Evolutionary conservation across 495 filamentous ascomycete species (phyloP), one percentile per base, ranked within the genome.

Genomic region (Cairneyella variabilis): DNA sequence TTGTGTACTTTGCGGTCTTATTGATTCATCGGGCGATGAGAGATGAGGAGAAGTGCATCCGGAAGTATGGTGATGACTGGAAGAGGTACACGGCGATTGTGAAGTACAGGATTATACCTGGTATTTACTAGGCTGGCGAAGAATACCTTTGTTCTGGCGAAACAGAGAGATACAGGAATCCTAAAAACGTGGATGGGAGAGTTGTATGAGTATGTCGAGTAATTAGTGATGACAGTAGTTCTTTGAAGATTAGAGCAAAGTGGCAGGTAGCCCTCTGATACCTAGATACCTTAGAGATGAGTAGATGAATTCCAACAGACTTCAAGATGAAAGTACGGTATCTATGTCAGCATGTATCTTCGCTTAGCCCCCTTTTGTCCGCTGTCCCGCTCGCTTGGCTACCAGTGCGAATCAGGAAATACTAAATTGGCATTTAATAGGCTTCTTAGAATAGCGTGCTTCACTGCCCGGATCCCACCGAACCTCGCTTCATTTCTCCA

Each of bases 41-140:
- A 59, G 93, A 97, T 62, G 93, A 97, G 58, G 85, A 89, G 67
- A 96, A 96, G 77, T 98, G 95, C 71, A 71, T 77, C 58, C 77
- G 74, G 62, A 97, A 97, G 76, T 97, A 98, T 67, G 95, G 95
- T 11, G 80, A 83, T 57, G 91, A 97, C 60, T 98, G 93, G 92
- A 83, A 88, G 59, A 82, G 82, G 69, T 98, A 98, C 68, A 89
- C 84, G 61, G 82, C 82, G 60, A 76, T 85, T 64, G 93, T 98
- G 20, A 82, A 75, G 58, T 96, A 78, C 65, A 84, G 87, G 63
- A 96, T 98, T 59, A 67, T 98, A 16, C 93, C 93, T n/a, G 86
- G 86, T 23, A 76, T 98, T 23, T 98, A 98, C 70, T 97, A 77
- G 46, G 22, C 10, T 6, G 12, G 44, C 6, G 2, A 12, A 11